Evolutionary conservation across 2,329 filamentous ascomycete species (phyloP), one percentile per base, ranked within the genome.

Genomic region (Xylariaceae sp.): DNA sequence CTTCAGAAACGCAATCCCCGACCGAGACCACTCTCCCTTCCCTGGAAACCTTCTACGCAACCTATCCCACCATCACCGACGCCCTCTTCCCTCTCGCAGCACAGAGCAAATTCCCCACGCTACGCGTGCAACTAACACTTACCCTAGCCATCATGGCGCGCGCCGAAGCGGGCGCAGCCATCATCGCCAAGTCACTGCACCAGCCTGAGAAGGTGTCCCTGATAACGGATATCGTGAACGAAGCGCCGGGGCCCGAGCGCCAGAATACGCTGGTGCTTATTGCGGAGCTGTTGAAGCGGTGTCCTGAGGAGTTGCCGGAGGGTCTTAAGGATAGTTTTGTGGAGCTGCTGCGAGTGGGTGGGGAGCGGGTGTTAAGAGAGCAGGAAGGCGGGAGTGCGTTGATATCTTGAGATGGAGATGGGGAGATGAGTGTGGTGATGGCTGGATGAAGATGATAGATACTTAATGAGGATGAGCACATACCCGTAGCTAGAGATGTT

Each of bases 81-180:
- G 73, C 78, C 0, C 74, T 88, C 5, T 68, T 76, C 1, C 82
- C 79, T 64, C 76, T 87, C 30, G 74, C 85, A 23, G 78, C 75
- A 1, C 84, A 87, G 67, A 73, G 71, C 2, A 85, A 83, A 63
- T 87, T 83, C 77, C 81, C 83, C 0, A 75, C 80, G 1, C 74
- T 88, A 2, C 77, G 82, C 15, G 84, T 82, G 45, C 85, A 88
- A 67, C 77, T 80, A 2, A 83, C 84, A 79, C 87, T 87, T 62
- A 78, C 85, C 4, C 77, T 86, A 55, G 85, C 85, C 2, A 76
- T 87, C 39, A 82, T 87, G 77, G 78, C 79, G 47, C 77, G 82
- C 34, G 78, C 79, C 1, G 58, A 68, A 1, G 78, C 81, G 42
- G 82, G 83, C 6, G 78, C 80, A 1, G 66, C 70, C 1, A 71